Evolutionary conservation across 2,329 filamentous ascomycete species (phyloP).

Genomic region (Rhynchosporium agropyri): DNA sequence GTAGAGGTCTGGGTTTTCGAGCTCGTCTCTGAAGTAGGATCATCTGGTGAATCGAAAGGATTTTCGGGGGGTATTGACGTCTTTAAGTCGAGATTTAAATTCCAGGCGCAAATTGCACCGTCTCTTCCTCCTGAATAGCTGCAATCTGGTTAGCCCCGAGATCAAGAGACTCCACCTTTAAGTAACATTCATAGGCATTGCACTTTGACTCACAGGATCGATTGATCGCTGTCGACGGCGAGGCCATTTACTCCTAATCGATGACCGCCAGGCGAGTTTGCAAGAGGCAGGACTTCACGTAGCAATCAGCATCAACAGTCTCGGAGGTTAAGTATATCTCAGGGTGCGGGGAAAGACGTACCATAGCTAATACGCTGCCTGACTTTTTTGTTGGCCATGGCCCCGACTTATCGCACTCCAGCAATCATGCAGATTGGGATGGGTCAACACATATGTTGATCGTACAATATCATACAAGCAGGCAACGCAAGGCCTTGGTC

Average conservation of each 20-base stretch:
- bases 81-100: conserved; percentile 73
- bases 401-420: conserved; percentile 25
- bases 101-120: conserved; percentile 94
- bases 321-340: background rate
- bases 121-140: conserved; percentile 97
- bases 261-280: conserved; percentile 79
- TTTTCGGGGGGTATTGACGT: conserved; percentile 32
- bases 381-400: conserved; percentile 68
- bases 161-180: conserved; percentile 20
- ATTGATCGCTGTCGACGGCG: conserved; percentile 79
- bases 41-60: conserved; percentile 41
- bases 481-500: conserved; percentile 14
- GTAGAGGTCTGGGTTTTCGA: conserved; percentile 52
- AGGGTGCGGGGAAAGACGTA: conserved; percentile 44
- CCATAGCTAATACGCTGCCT: conserved; percentile 73
- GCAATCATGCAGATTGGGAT: conserved; percentile 28
- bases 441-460: conserved; percentile 19
- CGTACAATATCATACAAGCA: conserved; percentile 24
- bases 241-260: conserved; percentile 93
- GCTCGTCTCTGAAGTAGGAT: conserved; percentile 36
- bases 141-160: conserved; percentile 28
- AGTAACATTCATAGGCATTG: background rate
- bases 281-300: conserved; percentile 67
- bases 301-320: conserved; percentile 23
- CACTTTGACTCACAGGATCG: conserved; percentile 68